Percentiles rank a stretch among this genome's conserved stretches.
Conservation (phyloP, 352 stramenopile species). For the Lagenidium giganteum region DNA sequence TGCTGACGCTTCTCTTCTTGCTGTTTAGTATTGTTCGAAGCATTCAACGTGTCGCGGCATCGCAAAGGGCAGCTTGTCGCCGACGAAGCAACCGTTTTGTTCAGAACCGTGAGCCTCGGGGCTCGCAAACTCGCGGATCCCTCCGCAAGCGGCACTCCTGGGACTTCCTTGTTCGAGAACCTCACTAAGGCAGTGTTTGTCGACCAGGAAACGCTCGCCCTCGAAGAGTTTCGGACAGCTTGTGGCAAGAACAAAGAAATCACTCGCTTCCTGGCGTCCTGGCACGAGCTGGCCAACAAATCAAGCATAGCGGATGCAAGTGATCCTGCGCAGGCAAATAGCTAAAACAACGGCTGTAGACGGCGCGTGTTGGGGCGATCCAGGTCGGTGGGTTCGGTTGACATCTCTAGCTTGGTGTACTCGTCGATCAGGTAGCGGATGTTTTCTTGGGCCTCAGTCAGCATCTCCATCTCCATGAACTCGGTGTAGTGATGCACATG, state of each 20-base stretch:
- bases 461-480: conserved; percentile 57
- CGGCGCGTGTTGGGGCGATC: too few species aligned
- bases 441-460: conserved; percentile 59
- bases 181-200: conserved; percentile 23
- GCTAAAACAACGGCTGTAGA: too few species aligned
- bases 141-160: too few species aligned
- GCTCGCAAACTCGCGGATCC: conserved; percentile 13
- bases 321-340: too few species aligned
- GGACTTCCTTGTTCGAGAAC: conserved; percentile 16
- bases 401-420: conserved; percentile 53
- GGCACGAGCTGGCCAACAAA: too few species aligned
- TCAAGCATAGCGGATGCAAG: too few species aligned
- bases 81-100: conserved; percentile 27
- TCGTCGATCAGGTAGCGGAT: conserved; percentile 52
- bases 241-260: conserved; percentile 13
- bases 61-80: conserved; percentile 18
- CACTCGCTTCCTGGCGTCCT: conserved; percentile 12
- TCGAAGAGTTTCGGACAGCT: conserved; percentile 11
- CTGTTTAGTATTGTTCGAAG: conserved; percentile 18
- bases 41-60: conserved; percentile 29
- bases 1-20: too few species aligned
- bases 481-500: conserved; percentile 88
- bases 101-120: conserved; percentile 13
- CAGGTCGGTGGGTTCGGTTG: background rate
- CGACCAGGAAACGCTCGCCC: conserved; percentile 19